phyloP scores from a whole-genome alignment of 805 yeast species.

The Candida chauliodis region DNA sequence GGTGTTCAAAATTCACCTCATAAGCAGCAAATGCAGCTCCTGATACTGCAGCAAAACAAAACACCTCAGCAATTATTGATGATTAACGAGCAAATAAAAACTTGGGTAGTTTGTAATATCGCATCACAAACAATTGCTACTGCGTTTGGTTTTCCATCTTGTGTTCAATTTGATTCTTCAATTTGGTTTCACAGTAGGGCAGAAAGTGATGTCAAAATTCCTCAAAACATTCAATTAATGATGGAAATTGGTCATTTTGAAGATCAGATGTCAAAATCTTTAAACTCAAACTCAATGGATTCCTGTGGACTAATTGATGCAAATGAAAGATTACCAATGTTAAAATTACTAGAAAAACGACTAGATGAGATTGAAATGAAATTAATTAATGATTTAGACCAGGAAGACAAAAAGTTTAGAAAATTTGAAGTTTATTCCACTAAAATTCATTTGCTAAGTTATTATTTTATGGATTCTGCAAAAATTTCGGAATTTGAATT shows the following conservation, averaged over 20 bases:
- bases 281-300: slow-evolving; percentile 68
- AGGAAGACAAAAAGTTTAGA: slow-evolving; percentile 59
- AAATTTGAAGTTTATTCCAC: slow-evolving; percentile 67
- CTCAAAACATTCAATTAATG: slow-evolving; percentile 66
- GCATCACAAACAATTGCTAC: slow-evolving; percentile 89
- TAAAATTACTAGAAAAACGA: slow-evolving; percentile 67
- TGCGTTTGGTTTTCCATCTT: slow-evolving; percentile 92
- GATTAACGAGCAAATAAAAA: slow-evolving; percentile 73
- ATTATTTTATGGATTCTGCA: slow-evolving; percentile 69
- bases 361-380: slow-evolving; percentile 72
- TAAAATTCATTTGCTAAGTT: slow-evolving; percentile 77
- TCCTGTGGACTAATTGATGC: slow-evolving; percentile 62
- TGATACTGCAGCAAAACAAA: slow-evolving; percentile 18
- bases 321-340: slow-evolving; percentile 69
- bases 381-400: slow-evolving; percentile 34
- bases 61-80: slow-evolving; percentile 43
- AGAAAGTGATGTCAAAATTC: slow-evolving; percentile 45
- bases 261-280: slow-evolving; percentile 74
- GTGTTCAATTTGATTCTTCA: slow-evolving; percentile 77
- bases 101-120: slow-evolving; percentile 93
- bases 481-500: slow-evolving; percentile 55
- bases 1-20: background rate
- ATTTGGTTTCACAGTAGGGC: slow-evolving; percentile 52
- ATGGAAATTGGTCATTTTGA: slow-evolving; percentile 82
- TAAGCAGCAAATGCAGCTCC: slow-evolving; percentile 40